Evolutionary conservation across 1,284 basidiomycete genomes (phyloP).

Genomic region (Agaricales sp.): DNA sequence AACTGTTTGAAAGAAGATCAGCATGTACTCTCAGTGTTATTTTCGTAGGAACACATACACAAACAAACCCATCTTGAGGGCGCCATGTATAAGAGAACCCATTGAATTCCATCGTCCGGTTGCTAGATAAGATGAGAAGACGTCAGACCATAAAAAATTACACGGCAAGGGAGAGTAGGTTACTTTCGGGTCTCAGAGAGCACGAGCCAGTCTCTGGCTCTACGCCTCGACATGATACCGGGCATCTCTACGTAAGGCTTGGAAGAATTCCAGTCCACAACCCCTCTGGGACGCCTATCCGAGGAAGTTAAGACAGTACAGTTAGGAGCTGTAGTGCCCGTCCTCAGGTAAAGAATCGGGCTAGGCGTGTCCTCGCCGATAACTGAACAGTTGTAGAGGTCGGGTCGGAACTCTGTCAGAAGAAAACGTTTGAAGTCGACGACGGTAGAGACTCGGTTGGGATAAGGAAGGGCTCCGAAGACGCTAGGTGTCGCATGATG

Average conservation of each 20-base stretch:
- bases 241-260: constrained; percentile 47
- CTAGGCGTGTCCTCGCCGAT: constrained; percentile 33
- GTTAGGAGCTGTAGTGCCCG: constrained; percentile 36
- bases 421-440: constrained; percentile 16
- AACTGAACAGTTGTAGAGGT: constrained; percentile 43
- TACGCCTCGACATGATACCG: constrained; percentile 34
- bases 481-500: constrained; percentile 4
- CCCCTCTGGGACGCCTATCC: constrained; percentile 36
- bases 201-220: constrained; percentile 42
- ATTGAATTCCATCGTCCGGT: constrained; percentile 26
- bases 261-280: constrained; percentile 46
- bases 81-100: constrained; percentile 15
- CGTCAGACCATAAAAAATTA: background rate
- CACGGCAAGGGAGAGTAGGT: constrained; percentile 13
- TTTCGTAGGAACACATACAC: background rate
- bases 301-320: constrained; percentile 45
- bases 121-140: constrained; percentile 17
- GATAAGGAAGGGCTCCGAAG: constrained; percentile 18
- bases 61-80: background rate
- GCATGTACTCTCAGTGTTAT: background rate
- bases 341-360: constrained; percentile 30
- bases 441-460: constrained; percentile 7
- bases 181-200: constrained; percentile 43
- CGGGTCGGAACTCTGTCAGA: constrained; percentile 32
- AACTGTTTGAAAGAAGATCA: background rate